phyloP scores from a whole-genome alignment of 345 rosid species.

The Populus deltoides region DNA sequence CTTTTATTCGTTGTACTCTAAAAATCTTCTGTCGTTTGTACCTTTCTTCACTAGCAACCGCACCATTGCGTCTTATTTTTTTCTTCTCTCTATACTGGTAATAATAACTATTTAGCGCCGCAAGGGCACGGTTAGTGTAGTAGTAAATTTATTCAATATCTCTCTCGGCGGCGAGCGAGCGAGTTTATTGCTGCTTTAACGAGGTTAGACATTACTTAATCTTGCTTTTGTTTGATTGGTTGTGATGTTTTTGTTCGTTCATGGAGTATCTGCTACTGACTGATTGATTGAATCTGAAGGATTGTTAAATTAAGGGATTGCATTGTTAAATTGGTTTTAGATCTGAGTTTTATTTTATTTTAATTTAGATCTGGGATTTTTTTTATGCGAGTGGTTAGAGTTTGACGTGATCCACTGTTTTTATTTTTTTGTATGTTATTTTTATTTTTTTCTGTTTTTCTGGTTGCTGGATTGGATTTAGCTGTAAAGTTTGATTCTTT shows the following conservation, averaged over 20 bases:
- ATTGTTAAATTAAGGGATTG: not conserved
- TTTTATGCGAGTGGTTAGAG: not conserved
- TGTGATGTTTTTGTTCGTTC: not conserved
- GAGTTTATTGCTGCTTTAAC: not conserved
- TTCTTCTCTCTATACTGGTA: not conserved
- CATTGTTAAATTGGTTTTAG: not conserved
- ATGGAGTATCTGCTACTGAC: not conserved
- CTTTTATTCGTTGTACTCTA: not conserved
- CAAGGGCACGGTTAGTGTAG: not conserved
- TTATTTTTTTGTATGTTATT: not conserved
- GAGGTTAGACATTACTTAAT: not conserved
- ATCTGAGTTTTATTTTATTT: not conserved
- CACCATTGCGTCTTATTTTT: not conserved
- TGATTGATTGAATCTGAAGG: not conserved
- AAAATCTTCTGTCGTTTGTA: not conserved
- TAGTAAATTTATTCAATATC: not conserved
- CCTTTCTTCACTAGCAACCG: not conserved
- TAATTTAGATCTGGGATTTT: not conserved
- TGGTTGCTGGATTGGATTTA: not conserved
- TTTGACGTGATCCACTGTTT: not conserved
- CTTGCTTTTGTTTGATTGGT: not conserved
- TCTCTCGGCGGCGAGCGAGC: not conserved
- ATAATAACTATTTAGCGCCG: not conserved
- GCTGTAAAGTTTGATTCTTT: not conserved
- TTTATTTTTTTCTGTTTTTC: not conserved